These are phyloP conservation scores for Suillus americanus DNA, from an alignment of 768 basidiomycete species.

Conservation along the genomic window DNA sequence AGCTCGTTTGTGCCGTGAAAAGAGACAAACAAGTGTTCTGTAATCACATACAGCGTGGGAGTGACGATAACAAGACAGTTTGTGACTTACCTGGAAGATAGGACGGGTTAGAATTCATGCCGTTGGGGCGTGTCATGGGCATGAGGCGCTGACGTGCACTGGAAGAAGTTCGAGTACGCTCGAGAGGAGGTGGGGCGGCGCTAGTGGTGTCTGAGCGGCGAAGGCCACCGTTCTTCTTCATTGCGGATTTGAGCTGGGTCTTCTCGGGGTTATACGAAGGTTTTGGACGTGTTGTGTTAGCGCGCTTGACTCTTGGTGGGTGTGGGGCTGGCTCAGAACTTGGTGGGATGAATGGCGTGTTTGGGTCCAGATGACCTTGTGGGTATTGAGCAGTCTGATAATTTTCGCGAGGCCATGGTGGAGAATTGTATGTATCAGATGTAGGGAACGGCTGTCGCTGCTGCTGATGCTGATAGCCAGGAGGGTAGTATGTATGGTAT, in stretches of 20 bases:
- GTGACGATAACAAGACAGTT: slow-evolving; percentile 8
- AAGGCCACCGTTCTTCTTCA: slow-evolving; percentile 45
- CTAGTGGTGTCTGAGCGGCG: slow-evolving; percentile 26
- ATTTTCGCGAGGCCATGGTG: slow-evolving; percentile 37
- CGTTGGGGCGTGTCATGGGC: slow-evolving; percentile 30
- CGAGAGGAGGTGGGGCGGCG: slow-evolving; percentile 21
- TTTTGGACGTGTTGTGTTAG: slow-evolving; percentile 27
- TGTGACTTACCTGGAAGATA: slow-evolving; percentile 29
- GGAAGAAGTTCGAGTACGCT: slow-evolving; percentile 45
- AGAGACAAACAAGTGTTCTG: slow-evolving; percentile 74
- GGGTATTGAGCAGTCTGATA: slow-evolving; percentile 29
- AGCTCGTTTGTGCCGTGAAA: slow-evolving; percentile 68
- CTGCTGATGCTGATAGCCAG: slow-evolving; percentile 27
- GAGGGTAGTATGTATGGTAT: slow-evolving; percentile 37
- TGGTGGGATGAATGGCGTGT: slow-evolving; percentile 25
- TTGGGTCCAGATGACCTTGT: slow-evolving; percentile 19
- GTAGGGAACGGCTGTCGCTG: slow-evolving; percentile 10
- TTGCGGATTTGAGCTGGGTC: slow-evolving; percentile 52
- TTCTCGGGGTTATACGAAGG: slow-evolving; percentile 21
- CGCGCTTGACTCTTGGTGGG: slow-evolving; percentile 34
- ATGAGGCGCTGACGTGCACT: slow-evolving; percentile 31
- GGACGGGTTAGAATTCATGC: slow-evolving; percentile 36
- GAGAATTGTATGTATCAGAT: slow-evolving; percentile 32
- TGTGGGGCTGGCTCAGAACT: slow-evolving; percentile 20
- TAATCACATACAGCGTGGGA: slow-evolving; percentile 1